Evolutionary conservation across 1,284 basidiomycete species (phyloP).

Genomic region (Microbotryum silenes-acaulis): DNA sequence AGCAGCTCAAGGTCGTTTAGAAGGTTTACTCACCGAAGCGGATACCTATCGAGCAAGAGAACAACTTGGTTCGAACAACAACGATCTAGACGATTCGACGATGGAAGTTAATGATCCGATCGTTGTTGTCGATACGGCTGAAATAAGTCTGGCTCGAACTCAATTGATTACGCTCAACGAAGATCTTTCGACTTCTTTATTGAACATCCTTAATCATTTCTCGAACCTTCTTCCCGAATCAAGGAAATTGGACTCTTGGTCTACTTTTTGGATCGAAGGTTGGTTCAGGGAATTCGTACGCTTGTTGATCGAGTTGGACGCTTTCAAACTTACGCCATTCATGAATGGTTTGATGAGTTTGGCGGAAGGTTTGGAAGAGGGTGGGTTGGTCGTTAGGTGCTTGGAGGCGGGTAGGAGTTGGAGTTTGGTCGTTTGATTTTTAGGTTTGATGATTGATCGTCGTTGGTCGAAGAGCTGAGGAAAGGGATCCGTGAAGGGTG

Average conservation of each 20-base stretch:
- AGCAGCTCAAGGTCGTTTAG: constrained; percentile 63
- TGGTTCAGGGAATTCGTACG: constrained; percentile 81
- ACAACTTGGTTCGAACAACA: background rate
- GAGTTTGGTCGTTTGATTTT: too few relatives aligned
- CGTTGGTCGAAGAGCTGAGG: too few relatives aligned
- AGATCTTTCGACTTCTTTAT: constrained; percentile 57
- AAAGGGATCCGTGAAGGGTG: too few relatives aligned
- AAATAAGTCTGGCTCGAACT: constrained; percentile 59
- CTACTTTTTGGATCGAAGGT: constrained; percentile 71
- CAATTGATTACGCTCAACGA: constrained; percentile 61
- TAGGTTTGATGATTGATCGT: too few relatives aligned
- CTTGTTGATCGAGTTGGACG: constrained; percentile 45
- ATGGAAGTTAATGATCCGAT: constrained; percentile 53
- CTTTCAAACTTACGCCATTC: too few relatives aligned
- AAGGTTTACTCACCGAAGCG: constrained; percentile 69
- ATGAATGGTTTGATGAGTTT: too few relatives aligned
- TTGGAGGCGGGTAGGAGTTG: too few relatives aligned
- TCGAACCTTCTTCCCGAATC: constrained; percentile 47
- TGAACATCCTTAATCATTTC: constrained; percentile 62
- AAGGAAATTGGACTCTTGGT: constrained; percentile 60
- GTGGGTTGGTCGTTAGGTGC: too few relatives aligned
- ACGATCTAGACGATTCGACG: constrained; percentile 5
- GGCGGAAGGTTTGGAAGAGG: too few relatives aligned
- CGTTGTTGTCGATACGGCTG: constrained; percentile 50
- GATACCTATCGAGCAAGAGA: constrained; percentile 8